Conservation (phyloP, 164 flowering plant genomes). For the Magnolia sinica region DNA sequence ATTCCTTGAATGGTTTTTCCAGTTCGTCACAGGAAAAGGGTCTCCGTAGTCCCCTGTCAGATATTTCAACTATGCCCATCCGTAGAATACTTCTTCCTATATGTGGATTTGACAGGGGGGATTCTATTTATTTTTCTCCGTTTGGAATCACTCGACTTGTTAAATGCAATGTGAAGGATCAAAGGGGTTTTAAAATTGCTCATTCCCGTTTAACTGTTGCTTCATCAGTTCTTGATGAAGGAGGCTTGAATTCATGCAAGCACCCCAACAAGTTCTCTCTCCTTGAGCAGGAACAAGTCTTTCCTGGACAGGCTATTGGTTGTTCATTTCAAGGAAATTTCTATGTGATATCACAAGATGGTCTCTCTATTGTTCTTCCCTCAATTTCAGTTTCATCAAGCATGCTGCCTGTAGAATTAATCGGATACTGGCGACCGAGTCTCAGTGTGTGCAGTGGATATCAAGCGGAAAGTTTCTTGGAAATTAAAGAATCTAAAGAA, state of each 20-base stretch:
- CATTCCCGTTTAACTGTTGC: conserved; percentile 47
- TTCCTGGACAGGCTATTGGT: conserved; percentile 62
- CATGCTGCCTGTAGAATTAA: conserved; percentile 42
- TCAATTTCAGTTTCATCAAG: conserved; percentile 54
- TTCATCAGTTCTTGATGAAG: conserved; percentile 46
- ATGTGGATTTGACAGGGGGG: conserved; percentile 37
- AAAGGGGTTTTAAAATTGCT: conserved; percentile 37
- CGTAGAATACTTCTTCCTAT: conserved; percentile 67
- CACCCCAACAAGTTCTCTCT: conserved; percentile 12
- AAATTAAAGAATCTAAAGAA: conserved; percentile 19
- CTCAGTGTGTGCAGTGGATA: conserved; percentile 10
- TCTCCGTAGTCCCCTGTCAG: conserved; percentile 15
- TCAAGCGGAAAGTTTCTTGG: conserved; percentile 23
- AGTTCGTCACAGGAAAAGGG: conserved; percentile 21
- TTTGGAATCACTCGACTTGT: conserved; percentile 70
- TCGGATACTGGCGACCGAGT: conserved; percentile 40
- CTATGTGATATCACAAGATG: conserved; percentile 69
- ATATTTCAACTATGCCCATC: conserved; percentile 21
- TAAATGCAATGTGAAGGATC: conserved; percentile 19
- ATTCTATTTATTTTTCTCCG: conserved; percentile 61
- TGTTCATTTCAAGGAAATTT: conserved; percentile 71
- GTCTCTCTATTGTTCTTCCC: conserved; percentile 80
- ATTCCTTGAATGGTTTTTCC: conserved; percentile 39
- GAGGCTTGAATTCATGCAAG: conserved; percentile 21
- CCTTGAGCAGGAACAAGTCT: conserved; percentile 32